A percentile compares a stretch with the other conserved stretches of the same genome.
Evolutionary conservation across 176 grass and related monocot genomes (phyloP).

Genomic region (Puya raimondii): DNA sequence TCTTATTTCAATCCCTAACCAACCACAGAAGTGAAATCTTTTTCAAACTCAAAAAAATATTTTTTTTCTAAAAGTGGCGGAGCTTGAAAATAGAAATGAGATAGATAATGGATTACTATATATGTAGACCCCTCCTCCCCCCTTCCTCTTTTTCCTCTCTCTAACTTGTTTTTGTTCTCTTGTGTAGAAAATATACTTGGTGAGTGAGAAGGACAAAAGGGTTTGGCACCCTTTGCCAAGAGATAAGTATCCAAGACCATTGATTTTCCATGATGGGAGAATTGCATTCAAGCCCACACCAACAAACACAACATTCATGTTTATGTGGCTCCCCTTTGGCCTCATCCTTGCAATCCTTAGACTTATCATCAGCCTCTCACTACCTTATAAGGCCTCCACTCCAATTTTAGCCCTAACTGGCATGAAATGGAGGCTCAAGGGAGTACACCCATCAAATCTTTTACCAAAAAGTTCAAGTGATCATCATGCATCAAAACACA

Average conservation of each 20-base stretch:
- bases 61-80: too few relatives aligned
- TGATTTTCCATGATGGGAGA: constrained; percentile 89
- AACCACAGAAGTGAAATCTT: too few relatives aligned
- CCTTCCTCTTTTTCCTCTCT: too few relatives aligned
- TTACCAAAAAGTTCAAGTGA: not conserved
- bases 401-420: constrained; percentile 44
- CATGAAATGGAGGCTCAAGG: constrained; percentile 20
- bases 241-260: constrained; percentile 34
- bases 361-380: constrained; percentile 14
- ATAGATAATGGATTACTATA: too few relatives aligned
- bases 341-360: constrained; percentile 31
- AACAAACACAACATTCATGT: constrained; percentile 34
- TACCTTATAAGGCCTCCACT: constrained; percentile 36
- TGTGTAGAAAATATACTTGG: constrained; percentile 49
- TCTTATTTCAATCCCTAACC: too few relatives aligned
- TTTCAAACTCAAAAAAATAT: too few relatives aligned
- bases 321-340: constrained; percentile 63
- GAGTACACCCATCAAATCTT: not conserved
- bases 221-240: constrained; percentile 29
- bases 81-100: too few relatives aligned
- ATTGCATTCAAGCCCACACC: constrained; percentile 57
- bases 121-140: too few relatives aligned
- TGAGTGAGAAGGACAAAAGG: constrained; percentile 24
- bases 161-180: not conserved
- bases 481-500: not conserved